Conservation (phyloP, 2,329 filamentous ascomycete genomes). For the Sarocladium kiliense region DNA sequence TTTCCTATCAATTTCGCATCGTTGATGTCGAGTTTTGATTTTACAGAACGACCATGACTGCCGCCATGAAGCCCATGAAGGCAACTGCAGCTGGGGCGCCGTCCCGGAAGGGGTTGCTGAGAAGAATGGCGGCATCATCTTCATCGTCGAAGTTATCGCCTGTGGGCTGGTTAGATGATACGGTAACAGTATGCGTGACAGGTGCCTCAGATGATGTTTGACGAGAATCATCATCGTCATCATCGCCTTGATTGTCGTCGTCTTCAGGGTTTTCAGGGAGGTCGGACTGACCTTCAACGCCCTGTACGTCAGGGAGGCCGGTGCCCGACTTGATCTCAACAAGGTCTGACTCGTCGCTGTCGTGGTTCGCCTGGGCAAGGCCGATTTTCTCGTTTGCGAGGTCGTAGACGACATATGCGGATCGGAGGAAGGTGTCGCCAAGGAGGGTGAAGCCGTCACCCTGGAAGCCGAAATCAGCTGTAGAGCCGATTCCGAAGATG, state of each 20-base stretch:
- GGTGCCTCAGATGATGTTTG: not conserved
- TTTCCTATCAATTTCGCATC: too few relatives aligned
- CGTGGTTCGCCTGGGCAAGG: conserved; percentile 48
- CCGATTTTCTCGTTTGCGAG: conserved; percentile 44
- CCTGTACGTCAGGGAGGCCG: conserved; percentile 38
- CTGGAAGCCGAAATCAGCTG: conserved; percentile 26
- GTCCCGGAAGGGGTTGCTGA: conserved; percentile 6
- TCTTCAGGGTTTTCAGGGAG: not conserved
- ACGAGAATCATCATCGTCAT: not conserved
- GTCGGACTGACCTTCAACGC: conserved; percentile 30
- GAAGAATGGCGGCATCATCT: not conserved
- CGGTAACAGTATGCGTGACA: not conserved
- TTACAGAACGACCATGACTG: conserved; percentile 6
- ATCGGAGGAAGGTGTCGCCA: conserved; percentile 54
- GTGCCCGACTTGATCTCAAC: conserved; percentile 37
- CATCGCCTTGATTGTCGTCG: not conserved
- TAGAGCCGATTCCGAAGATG: conserved; percentile 49
- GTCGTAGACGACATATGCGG: conserved; percentile 54
- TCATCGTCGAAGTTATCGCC: conserved; percentile 2
- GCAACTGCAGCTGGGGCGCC: not conserved
- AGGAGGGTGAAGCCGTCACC: conserved; percentile 36
- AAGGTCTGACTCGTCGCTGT: conserved; percentile 37
- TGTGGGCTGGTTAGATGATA: conserved; percentile 2
- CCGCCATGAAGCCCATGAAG: conserved; percentile 5
- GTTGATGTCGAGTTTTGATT: too few relatives aligned